These are phyloP conservation scores for Cardamine occulta DNA, from an alignment of 345 rosid genomes.

Conservation along the genomic window DNA sequence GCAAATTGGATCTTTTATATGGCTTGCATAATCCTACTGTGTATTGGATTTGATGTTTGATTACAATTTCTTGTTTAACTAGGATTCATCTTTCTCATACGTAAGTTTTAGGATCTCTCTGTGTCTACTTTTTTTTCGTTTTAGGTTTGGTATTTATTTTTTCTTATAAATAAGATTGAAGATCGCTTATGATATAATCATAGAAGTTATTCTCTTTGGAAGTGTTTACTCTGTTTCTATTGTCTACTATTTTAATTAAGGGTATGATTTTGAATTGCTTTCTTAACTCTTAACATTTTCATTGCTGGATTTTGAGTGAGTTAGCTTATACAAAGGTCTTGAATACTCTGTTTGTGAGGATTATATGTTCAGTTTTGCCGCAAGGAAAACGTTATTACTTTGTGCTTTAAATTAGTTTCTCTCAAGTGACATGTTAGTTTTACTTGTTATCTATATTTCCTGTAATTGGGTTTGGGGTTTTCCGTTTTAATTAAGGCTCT, in stretches of 20 bases:
- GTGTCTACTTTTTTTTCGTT: neutral
- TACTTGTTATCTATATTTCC: no score
- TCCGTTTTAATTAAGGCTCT: neutral
- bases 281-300: neutral
- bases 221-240: neutral
- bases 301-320: neutral
- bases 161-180: neutral
- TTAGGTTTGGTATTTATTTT: neutral
- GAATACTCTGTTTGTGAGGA: slow-evolving; percentile 4
- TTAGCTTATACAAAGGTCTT: neutral
- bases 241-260: neutral
- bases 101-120: neutral
- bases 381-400: no score
- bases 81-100: neutral
- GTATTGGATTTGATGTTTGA: neutral
- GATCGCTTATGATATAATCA: neutral
- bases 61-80: neutral
- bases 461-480: neutral
- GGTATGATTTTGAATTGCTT: neutral
- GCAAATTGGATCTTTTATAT: neutral
- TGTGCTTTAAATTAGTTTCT: neutral
- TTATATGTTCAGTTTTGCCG: neutral
- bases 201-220: neutral
- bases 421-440: neutral
- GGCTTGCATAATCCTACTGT: neutral